phyloP scores from a whole-genome alignment of 2,329 filamentous ascomycete genomes.

The Huntiella abstrusa region DNA sequence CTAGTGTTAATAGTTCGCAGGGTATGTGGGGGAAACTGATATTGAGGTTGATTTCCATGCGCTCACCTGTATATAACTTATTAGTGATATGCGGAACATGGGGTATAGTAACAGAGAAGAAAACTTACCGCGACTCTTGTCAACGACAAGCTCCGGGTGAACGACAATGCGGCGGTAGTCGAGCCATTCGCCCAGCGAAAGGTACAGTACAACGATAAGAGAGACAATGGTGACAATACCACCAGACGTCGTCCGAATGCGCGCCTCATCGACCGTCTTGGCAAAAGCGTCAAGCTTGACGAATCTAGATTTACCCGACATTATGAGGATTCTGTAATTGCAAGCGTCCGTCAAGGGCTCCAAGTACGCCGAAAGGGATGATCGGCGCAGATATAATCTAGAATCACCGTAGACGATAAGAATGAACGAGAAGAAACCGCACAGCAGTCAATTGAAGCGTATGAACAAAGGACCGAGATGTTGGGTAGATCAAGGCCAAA shows the following conservation, averaged over 20 bases:
- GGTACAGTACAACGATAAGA: constrained; percentile 68
- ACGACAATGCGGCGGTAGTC: constrained; percentile 79
- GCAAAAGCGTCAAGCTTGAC: constrained; percentile 96
- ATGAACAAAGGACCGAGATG: neutral
- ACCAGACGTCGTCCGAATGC: constrained; percentile 85
- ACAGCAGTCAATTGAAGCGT: neutral
- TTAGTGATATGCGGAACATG: neutral
- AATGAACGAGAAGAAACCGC: no score
- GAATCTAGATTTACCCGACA: constrained; percentile 86
- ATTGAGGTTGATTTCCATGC: constrained; percentile 98
- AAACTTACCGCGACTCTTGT: constrained; percentile 71
- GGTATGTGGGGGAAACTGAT: constrained; percentile 86
- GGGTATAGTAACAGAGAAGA: neutral
- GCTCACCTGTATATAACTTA: constrained; percentile 46
- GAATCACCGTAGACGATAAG: no score
- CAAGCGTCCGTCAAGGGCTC: neutral
- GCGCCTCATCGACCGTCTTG: constrained; percentile 96
- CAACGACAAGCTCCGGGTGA: constrained; percentile 82
- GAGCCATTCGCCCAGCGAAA: constrained; percentile 88
- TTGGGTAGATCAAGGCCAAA: neutral
- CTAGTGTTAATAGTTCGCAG: constrained; percentile 86
- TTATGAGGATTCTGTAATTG: constrained; percentile 21
- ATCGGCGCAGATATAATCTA: neutral
- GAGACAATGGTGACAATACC: constrained; percentile 89
- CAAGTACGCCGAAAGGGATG: neutral